phyloP scores from a whole-genome alignment of 257 asterid species.

The Nicotiana tabacum region DNA sequence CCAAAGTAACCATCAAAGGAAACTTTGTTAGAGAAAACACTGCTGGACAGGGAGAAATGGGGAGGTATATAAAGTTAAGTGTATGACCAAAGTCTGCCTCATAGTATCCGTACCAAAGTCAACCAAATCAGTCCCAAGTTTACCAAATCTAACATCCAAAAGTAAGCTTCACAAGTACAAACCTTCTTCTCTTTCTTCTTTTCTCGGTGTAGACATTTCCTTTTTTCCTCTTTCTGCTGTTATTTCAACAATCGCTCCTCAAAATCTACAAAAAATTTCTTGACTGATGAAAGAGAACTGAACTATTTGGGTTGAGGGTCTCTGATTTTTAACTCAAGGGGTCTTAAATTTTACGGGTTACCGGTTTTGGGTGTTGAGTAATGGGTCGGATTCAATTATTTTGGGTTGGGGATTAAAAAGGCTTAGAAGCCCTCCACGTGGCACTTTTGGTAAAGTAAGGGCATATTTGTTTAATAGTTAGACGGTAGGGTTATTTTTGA shows the following conservation, averaged over 20 bases:
- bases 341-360: no score
- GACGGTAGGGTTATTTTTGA: no score
- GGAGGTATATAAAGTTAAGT: not conserved
- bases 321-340: no score
- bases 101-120: not conserved
- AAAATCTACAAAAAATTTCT: conserved; percentile 39
- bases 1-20: not conserved
- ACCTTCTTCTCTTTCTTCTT: conserved; percentile 99
- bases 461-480: no score
- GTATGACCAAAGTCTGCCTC: not conserved
- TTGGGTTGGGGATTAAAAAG: no score
- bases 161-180: not conserved
- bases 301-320: no score
- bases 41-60: not conserved
- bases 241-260: conserved; percentile 86
- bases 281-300: not conserved
- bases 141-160: not conserved
- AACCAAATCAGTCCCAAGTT: no score
- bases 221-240: conserved; percentile 94
- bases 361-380: no score
- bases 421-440: no score
- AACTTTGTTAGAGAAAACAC: not conserved
- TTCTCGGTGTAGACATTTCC: conserved; percentile 81
- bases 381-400: no score
- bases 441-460: no score